A percentile compares a stretch with the other conserved stretches of the same genome.
Conservation (phyloP, 331 rosid genomes). For the Dryas integrifolia region DNA sequence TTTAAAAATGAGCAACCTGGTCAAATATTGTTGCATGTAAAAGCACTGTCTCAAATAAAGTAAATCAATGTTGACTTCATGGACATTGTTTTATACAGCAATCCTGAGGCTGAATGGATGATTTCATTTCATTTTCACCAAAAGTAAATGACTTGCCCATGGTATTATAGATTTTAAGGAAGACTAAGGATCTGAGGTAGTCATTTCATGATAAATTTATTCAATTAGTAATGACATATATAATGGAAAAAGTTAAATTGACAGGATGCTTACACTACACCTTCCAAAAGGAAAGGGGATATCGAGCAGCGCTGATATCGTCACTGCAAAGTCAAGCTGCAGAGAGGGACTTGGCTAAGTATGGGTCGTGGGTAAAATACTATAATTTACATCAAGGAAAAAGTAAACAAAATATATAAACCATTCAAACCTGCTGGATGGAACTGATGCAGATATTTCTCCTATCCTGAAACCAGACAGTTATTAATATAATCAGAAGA, state of each 20-base stretch:
- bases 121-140: constrained; percentile 4
- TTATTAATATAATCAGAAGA: background rate
- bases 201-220: constrained; percentile 20
- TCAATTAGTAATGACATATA: constrained; percentile 18
- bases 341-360: constrained; percentile 38
- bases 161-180: background rate
- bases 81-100: background rate
- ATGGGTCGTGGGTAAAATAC: constrained; percentile 25
- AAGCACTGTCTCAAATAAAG: background rate
- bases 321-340: constrained; percentile 97
- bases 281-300: constrained; percentile 97
- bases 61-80: background rate
- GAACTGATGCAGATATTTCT: constrained; percentile 62
- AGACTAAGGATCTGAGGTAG: background rate
- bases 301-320: constrained; percentile 86
- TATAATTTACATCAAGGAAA: constrained; percentile 4
- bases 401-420: background rate
- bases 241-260: constrained; percentile 26
- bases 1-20: background rate
- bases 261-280: constrained; percentile 81
- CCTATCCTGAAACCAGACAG: constrained; percentile 50
- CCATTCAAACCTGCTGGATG: constrained; percentile 78
- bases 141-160: background rate
- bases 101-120: background rate
- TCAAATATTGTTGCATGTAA: background rate